Conservation (phyloP, 352 stramenopile species). For the Globisporangium nodosum region DNA sequence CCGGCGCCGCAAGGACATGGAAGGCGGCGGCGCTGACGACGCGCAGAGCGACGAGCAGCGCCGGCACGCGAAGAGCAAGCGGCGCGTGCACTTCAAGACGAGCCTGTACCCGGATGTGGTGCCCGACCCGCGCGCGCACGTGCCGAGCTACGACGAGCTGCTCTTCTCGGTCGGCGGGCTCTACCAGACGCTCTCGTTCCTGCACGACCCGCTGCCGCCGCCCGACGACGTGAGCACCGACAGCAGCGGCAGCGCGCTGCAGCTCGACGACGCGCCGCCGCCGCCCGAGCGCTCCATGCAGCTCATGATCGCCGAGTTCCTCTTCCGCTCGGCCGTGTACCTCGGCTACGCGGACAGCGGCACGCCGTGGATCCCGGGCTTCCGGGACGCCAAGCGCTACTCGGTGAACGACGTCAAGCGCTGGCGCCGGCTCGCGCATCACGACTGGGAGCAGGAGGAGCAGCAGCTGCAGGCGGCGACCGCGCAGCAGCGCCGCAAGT, state of each 20-base stretch:
- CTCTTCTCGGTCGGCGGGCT: constrained; percentile 50
- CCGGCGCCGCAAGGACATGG: constrained; percentile 7
- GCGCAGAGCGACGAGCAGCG: background rate
- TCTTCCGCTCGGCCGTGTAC: constrained; percentile 66
- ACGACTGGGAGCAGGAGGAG: constrained; percentile 59
- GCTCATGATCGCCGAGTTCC: constrained; percentile 78
- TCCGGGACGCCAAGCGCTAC: constrained; percentile 63
- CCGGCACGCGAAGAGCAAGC: background rate
- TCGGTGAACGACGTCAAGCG: constrained; percentile 71
- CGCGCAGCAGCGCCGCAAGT: background rate
- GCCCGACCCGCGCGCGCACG: constrained; percentile 15
- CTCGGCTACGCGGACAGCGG: constrained; percentile 39
- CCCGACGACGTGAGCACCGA: constrained; percentile 22
- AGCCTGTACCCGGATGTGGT: constrained; percentile 32
- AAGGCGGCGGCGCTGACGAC: background rate
- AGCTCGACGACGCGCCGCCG: constrained; percentile 18
- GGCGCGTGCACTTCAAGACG: constrained; percentile 50
- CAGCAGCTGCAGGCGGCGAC: constrained; percentile 20
- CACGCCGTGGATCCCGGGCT: constrained; percentile 55
- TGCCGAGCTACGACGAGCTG: constrained; percentile 53
- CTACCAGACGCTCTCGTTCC: constrained; percentile 49
- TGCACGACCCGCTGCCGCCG: constrained; percentile 28
- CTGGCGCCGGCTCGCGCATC: constrained; percentile 65
- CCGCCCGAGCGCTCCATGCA: constrained; percentile 55
- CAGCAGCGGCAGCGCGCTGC: constrained; percentile 16